Conservation (phyloP, 805 yeast species). For the Tetrapisispora iriomotensis region DNA sequence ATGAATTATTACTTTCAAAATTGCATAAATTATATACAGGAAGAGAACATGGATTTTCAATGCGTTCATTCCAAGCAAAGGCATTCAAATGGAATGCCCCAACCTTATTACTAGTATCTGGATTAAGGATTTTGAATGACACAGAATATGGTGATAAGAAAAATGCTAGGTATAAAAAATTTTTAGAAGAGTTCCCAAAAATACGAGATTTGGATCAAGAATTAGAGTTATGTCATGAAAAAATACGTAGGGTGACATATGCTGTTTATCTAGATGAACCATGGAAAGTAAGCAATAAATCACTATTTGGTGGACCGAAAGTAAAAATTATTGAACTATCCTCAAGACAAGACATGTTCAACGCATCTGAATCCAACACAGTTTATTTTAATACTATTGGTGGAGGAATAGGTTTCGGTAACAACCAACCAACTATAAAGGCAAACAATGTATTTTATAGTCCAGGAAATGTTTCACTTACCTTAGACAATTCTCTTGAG, state of each 20-base stretch:
- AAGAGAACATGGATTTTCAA: slow-evolving; percentile 66
- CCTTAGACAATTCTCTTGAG: slow-evolving; percentile 70
- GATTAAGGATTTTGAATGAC: slow-evolving; percentile 38
- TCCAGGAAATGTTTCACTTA: slow-evolving; percentile 73
- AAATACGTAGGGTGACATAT: slow-evolving; percentile 39
- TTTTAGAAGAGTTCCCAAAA: slow-evolving; percentile 40
- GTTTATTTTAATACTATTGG: slow-evolving; percentile 65
- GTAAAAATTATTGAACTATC: slow-evolving; percentile 55
- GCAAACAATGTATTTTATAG: slow-evolving; percentile 36
- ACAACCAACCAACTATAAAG: slow-evolving; percentile 50
- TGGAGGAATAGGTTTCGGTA: slow-evolving; percentile 79
- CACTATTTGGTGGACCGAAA: slow-evolving; percentile 54
- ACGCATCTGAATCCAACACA: slow-evolving; percentile 28
- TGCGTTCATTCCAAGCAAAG: slow-evolving; percentile 74
- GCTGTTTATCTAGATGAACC: slow-evolving; percentile 61
- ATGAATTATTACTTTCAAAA: slow-evolving; percentile 17
- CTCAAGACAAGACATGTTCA: slow-evolving; percentile 55
- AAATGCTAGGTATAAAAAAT: slow-evolving; percentile 38
- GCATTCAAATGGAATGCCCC: slow-evolving; percentile 90
- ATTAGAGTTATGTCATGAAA: slow-evolving; percentile 8
- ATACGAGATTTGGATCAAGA: slow-evolving; percentile 28
- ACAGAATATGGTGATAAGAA: slow-evolving; percentile 16
- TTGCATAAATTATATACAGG: slow-evolving; percentile 56
- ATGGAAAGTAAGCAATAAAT: slow-evolving; percentile 68
- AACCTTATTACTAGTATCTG: slow-evolving; percentile 59